A percentile compares a stretch with the other conserved stretches of the same genome.
Conservation (phyloP, 2,329 filamentous ascomycete genomes). For the Aspergillus latus region DNA sequence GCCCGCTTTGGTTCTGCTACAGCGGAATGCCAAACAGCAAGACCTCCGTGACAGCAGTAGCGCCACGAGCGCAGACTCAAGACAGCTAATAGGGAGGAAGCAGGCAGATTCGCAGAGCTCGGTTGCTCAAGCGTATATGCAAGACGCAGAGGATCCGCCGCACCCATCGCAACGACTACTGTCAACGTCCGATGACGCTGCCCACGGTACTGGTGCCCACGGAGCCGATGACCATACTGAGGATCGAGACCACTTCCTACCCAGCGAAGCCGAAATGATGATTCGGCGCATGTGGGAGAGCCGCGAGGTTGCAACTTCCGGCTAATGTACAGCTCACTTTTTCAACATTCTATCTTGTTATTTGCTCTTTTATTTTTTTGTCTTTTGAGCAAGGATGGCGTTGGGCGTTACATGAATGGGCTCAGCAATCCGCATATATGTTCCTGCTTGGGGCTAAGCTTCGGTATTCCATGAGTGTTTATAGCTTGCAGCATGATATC, state of each 20-base stretch:
- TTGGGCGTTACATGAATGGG: not conserved
- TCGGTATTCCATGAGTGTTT: not conserved
- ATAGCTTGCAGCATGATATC: constrained; percentile 2
- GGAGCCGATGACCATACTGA: constrained; percentile 21
- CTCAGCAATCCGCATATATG: constrained; percentile 1
- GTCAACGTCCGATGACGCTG: constrained; percentile 36
- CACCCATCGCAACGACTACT: constrained; percentile 36
- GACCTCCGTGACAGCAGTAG: constrained; percentile 15
- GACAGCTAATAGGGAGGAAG: constrained; percentile 24
- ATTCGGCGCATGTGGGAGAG: constrained; percentile 47
- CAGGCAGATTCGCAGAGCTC: constrained; percentile 26
- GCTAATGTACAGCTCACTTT: constrained; percentile 22
- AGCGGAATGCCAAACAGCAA: constrained; percentile 24
- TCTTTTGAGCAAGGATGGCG: not conserved
- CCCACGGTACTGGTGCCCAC: constrained; percentile 20
- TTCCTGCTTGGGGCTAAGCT: not conserved
- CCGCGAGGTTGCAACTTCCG: constrained; percentile 40
- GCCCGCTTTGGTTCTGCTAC: constrained; percentile 33
- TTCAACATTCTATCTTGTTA: not conserved
- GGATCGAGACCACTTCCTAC: constrained; percentile 23
- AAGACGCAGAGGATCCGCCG: constrained; percentile 34
- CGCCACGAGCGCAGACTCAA: constrained; percentile 26
- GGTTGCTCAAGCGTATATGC: constrained; percentile 32
- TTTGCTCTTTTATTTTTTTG: not conserved
- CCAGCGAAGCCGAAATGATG: constrained; percentile 40